These are phyloP conservation scores for Lindgomyces ingoldianus DNA, from an alignment of 495 filamentous ascomycete species.

Conservation along the genomic window DNA sequence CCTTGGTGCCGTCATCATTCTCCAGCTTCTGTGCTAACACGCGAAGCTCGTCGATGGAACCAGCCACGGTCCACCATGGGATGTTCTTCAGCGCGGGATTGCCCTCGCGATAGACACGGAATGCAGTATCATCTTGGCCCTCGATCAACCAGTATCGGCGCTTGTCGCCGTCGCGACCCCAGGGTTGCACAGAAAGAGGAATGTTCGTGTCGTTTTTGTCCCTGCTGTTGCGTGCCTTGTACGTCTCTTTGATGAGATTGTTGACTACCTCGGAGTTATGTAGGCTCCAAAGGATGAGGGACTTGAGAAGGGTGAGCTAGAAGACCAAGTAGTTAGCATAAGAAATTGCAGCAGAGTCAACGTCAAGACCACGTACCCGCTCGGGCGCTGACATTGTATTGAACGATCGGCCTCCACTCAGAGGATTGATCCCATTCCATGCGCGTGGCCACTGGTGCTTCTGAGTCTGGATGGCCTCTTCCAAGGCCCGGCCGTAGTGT, in stretches of 20 bases:
- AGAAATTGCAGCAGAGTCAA: neutral
- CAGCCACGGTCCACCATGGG: constrained; percentile 91
- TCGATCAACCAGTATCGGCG: constrained; percentile 92
- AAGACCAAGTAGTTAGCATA: constrained; percentile 23
- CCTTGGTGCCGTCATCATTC: constrained; percentile 71
- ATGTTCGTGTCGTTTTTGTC: constrained; percentile 87
- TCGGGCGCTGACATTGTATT: constrained; percentile 73
- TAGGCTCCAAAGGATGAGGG: constrained; percentile 86
- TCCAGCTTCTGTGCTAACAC: constrained; percentile 71
- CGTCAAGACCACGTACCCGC: constrained; percentile 61
- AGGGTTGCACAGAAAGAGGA: constrained; percentile 88
- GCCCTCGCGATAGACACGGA: constrained; percentile 92
- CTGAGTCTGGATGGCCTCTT: constrained; percentile 87
- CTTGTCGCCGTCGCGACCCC: constrained; percentile 89
- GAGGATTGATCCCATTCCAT: constrained; percentile 84
- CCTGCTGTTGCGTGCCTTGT: constrained; percentile 78
- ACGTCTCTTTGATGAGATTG: constrained; percentile 77
- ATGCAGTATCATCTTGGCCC: constrained; percentile 89
- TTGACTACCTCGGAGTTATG: constrained; percentile 83
- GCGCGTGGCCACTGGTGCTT: constrained; percentile 83
- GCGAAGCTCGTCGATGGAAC: constrained; percentile 83
- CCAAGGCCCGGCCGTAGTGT: constrained; percentile 87
- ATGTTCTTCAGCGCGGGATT: constrained; percentile 74
- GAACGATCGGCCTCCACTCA: constrained; percentile 77
- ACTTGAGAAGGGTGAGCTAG: constrained; percentile 77